Evolutionary conservation across 2,329 filamentous ascomycete species (phyloP).

Genomic region (Fusarium solani-melongenae): DNA sequence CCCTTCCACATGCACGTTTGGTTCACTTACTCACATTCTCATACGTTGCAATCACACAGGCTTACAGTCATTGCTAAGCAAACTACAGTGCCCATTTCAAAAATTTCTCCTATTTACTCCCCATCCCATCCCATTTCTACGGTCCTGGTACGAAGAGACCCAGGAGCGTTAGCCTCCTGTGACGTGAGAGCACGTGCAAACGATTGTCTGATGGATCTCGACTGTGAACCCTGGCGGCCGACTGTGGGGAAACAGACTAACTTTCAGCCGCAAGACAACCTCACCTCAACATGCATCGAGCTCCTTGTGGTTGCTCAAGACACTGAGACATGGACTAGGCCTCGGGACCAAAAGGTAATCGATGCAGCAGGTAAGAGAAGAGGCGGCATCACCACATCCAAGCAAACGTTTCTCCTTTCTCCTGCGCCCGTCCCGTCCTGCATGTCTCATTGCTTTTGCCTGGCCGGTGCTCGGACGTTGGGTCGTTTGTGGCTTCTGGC

Average conservation of each 20-base stretch:
- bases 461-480: conserved; percentile 7
- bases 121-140: background rate
- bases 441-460: conserved; percentile 29
- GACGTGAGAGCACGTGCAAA: background rate
- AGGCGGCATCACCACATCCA: background rate
- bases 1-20: background rate
- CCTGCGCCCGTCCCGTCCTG: conserved; percentile 17
- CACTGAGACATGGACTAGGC: background rate
- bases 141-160: background rate
- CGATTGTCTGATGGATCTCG: background rate
- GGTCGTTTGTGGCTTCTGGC: background rate
- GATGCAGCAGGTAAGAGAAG: background rate
- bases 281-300: background rate
- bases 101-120: background rate
- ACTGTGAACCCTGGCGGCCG: background rate
- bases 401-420: background rate
- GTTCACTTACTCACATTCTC: background rate
- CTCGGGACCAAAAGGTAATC: background rate
- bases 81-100: background rate
- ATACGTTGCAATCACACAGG: background rate
- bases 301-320: background rate
- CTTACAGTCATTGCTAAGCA: background rate
- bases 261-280: conserved; percentile 1
- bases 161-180: background rate
- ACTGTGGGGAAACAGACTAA: background rate